A percentile compares a stretch with the other conserved stretches of the same genome.
These are phyloP conservation scores for Sarcocystis neurona DNA, from an alignment of 169 alveolate species.

Conservation along the genomic window DNA sequence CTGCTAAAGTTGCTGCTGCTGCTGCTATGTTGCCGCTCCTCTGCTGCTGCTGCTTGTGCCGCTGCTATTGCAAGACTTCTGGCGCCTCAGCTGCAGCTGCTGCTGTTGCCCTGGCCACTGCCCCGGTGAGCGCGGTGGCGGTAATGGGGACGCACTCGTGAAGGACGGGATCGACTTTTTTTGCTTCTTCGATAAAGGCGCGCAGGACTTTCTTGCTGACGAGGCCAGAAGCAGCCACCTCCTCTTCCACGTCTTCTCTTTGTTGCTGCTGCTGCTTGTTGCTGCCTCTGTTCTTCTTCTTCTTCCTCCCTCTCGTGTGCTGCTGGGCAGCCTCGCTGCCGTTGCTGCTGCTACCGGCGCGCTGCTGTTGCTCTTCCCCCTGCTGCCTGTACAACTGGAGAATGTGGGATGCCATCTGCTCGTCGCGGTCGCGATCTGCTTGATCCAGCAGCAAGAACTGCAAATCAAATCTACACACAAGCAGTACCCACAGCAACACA, in stretches of 20 bases:
- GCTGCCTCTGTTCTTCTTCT: background rate
- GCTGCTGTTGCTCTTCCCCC: background rate
- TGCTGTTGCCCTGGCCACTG: too few relatives aligned
- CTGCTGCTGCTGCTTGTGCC: too few relatives aligned
- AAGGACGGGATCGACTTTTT: constrained; percentile 41
- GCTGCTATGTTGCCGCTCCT: too few relatives aligned
- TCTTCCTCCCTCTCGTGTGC: background rate
- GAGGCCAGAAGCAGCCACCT: background rate
- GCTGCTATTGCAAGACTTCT: too few relatives aligned
- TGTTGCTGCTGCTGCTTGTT: background rate
- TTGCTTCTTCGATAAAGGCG: constrained; percentile 54
- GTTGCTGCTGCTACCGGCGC: background rate
- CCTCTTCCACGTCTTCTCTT: background rate
- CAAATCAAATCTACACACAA: constrained; percentile 50
- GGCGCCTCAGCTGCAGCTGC: too few relatives aligned
- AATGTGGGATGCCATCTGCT: constrained; percentile 75
- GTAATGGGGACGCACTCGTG: constrained; percentile 5
- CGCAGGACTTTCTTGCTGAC: constrained; percentile 46
- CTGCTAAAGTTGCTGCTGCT: too few relatives aligned
- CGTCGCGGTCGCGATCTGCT: constrained; percentile 70
- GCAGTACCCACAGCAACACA: too few relatives aligned
- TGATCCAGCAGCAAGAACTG: constrained; percentile 74
- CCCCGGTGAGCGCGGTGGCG: too few relatives aligned
- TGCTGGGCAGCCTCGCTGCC: background rate
- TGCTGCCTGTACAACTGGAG: constrained; percentile 61